Base-by-base conservation (phyloP, 2,329 filamentous ascomycete species). In the Venturia effusa region DNA sequence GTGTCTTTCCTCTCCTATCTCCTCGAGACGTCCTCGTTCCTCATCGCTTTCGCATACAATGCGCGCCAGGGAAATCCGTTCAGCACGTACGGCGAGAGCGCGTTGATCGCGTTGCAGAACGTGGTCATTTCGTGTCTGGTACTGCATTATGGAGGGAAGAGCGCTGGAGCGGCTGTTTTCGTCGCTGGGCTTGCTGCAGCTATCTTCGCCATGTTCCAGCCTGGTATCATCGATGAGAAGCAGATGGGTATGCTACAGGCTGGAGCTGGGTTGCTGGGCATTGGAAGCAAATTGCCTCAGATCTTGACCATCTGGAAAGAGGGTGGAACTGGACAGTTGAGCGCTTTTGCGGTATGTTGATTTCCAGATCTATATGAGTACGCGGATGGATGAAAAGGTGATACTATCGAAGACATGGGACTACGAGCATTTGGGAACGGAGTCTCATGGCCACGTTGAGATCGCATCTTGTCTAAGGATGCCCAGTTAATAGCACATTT, bases 41-140 rank as follows among this genome's bases (percentile, higher is more conserved):
- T 97, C 70, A 95, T 97, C 76, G 88, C 87, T 5, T 84, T 99
- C 68, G 89, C 90, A 62, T 99, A 99, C 81, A 96, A 96, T 75
- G 82, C 90, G 68, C 90, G 94, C 73, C 90, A 92, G 71, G 87
- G 86, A 30, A 97, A 96, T 70, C 93, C 94, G 3, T 97, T 99
- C 78, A 95, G 88, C 82, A 99, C 94, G 13, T 99, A 89, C 75
- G 94, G 94, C 75, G 94, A 99, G 83, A 93, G 91, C 34, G 92
- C 89, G 43, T 81, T 97, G 71, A 97, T 99, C 70, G 83, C 94
- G 61, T 86, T 88, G 65, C 94, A 99, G 80, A 96, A 99, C 76
- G 84, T 97, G 54, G 84, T 92, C 66, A 96, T 99, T 73, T 87
- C 88, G 5, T 84, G 92, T 61, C 77, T 97, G 70, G 92, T 99